Base-by-base conservation (phyloP, 768 basidiomycete genomes). In the Amanita molliuscula region DNA sequence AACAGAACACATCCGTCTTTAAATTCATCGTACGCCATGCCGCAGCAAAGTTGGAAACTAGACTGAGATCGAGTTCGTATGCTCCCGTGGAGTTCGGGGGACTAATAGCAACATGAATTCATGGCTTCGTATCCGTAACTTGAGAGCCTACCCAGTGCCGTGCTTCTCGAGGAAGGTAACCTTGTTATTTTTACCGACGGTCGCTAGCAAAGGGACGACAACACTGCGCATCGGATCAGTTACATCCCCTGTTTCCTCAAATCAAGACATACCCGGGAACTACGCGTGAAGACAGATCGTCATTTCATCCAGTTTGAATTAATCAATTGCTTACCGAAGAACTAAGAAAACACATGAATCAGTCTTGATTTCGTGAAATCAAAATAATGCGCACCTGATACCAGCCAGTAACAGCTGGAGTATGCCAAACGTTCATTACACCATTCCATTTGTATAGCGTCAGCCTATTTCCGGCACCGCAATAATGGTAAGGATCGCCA, bases 21-120 rank as follows among this genome's bases (percentile, higher is more conserved):
- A 87, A 65, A 53, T 88, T 80, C 83, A 89, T 86, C 53, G 72
- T 72, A 34, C 86, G 81, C 84, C 84, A 90, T 6, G 84, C 76
- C 28, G 73, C 65, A 6, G 56, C 58, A 59, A 74, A 76, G 51
- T 76, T 61, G 52, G 69, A 53, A 0, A 69, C 70, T 29, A 88
- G 66, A 25, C 72, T 79, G 35, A 81, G 61, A 58, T 88, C 87
- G 21, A 90, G 68, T 55, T 90, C 88, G 54, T 87, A 88, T 1
- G 84, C 85, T 7, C 85, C 87, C 13, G 88, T 87, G 3, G 81
- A 73, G 62, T 87, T 87, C 3, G 59, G 52, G 50, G 69, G 79
- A 31, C 77, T 76, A 50, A 31, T 26, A 35, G n/a, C 4, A 10
- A 41, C 11, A 28, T 26, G 21, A 36, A 34, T 18, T 23, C 20